Conservation (phyloP, 345 rosid species). For the Crucihimalaya himalaica region DNA sequence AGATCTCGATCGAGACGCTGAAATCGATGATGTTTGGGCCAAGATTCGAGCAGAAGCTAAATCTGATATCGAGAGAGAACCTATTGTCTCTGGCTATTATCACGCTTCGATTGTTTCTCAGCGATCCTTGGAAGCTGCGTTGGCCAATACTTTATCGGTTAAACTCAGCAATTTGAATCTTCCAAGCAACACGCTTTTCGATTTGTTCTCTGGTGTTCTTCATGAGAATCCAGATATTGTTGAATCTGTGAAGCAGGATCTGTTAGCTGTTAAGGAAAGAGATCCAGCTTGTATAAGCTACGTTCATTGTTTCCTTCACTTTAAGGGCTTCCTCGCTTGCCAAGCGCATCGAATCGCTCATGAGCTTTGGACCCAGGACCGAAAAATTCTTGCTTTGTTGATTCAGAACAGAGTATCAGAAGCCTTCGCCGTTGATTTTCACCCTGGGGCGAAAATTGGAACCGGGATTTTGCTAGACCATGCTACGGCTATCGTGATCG, state of each 20-base stretch:
- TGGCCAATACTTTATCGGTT: conserved; percentile 70
- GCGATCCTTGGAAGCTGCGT: conserved; percentile 59
- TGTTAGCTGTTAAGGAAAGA: conserved; percentile 67
- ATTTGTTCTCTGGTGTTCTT: conserved; percentile 61
- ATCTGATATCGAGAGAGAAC: conserved; percentile 63
- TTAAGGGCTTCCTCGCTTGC: conserved; percentile 76
- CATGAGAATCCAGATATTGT: conserved; percentile 52
- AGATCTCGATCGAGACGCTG: conserved; percentile 34
- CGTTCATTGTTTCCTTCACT: conserved; percentile 76
- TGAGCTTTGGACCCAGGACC: conserved; percentile 66
- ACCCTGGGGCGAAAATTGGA: conserved; percentile 90
- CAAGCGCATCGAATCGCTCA: conserved; percentile 87
- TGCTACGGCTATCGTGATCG: conserved; percentile 79
- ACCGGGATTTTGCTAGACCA: conserved; percentile 77
- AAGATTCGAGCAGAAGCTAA: conserved; percentile 67
- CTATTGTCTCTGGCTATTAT: conserved; percentile 68
- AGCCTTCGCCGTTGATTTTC: conserved; percentile 83
- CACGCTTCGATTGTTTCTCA: conserved; percentile 65
- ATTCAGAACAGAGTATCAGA: conserved; percentile 79
- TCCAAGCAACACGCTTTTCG: conserved; percentile 56
- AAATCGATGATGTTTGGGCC: conserved; percentile 53
- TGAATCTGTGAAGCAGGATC: conserved; percentile 57
- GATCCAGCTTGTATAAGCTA: conserved; percentile 87
- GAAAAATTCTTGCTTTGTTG: conserved; percentile 61
- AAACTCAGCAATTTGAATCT: conserved; percentile 69